Evolutionary conservation across 148 eudicot genomes (phyloP).

Genomic region (Rhododendron ovatum): DNA sequence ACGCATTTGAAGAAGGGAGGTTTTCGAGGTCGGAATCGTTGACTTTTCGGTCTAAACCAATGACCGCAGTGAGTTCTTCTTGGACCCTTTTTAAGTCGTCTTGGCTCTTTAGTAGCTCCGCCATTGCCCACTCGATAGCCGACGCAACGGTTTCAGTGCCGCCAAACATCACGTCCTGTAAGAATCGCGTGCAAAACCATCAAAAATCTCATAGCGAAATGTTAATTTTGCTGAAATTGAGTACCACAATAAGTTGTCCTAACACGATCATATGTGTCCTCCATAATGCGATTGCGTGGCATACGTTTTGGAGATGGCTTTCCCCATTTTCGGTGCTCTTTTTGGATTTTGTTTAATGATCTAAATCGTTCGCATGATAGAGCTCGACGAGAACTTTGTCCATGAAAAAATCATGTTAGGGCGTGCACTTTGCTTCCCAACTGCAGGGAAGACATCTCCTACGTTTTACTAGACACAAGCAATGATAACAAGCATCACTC

Average conservation of each 20-base stretch:
- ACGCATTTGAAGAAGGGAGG: slow-evolving; percentile 46
- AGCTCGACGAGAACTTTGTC: too few species aligned
- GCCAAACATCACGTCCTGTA: slow-evolving; percentile 81
- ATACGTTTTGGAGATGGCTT: too few species aligned
- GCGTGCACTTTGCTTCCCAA: too few species aligned
- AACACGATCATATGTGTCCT: too few species aligned
- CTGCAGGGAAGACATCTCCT: too few species aligned
- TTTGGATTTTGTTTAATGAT: too few species aligned
- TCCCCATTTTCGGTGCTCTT: too few species aligned
- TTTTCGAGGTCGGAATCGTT: slow-evolving; percentile 63
- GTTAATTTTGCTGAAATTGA: neutral
- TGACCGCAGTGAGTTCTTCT: slow-evolving; percentile 41
- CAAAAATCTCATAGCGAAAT: neutral
- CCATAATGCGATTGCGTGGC: too few species aligned
- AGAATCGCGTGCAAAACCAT: neutral
- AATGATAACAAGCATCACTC: too few species aligned
- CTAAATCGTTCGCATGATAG: too few species aligned
- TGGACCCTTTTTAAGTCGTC: slow-evolving; percentile 55
- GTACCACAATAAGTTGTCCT: neutral
- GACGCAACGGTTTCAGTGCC: slow-evolving; percentile 83
- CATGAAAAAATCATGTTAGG: too few species aligned
- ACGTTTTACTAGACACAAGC: too few species aligned
- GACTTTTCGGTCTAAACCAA: slow-evolving; percentile 45
- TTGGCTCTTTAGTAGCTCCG: slow-evolving; percentile 52
- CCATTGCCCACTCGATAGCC: slow-evolving; percentile 74